Percentiles rank a stretch among this genome's conserved stretches.
Evolutionary conservation across 352 stramenopile genomes (phyloP).

Genomic region (Phytophthora litchii): DNA sequence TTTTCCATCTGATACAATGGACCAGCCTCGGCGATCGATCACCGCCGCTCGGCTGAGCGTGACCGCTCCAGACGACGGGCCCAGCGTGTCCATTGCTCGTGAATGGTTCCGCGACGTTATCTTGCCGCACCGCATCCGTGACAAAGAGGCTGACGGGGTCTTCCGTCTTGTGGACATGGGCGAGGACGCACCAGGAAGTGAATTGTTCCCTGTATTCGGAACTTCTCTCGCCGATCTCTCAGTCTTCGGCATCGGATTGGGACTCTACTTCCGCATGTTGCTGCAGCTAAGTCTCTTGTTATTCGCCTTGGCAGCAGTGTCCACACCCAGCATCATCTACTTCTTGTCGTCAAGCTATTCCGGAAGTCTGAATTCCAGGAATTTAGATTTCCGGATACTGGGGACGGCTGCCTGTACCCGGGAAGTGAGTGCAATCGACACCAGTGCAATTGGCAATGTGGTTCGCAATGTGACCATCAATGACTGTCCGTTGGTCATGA

Average conservation of each 20-base stretch:
- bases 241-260: constrained; percentile 77
- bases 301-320: constrained; percentile 62
- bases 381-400: constrained; percentile 56
- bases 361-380: constrained; percentile 38
- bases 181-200: constrained; percentile 52
- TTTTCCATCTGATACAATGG: constrained; percentile 23
- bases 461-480: constrained; percentile 34
- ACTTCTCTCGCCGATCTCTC: constrained; percentile 67
- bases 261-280: constrained; percentile 82
- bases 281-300: constrained; percentile 58
- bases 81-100: constrained; percentile 44
- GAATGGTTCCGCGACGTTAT: constrained; percentile 65
- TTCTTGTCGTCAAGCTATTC: constrained; percentile 71
- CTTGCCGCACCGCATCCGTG: constrained; percentile 56
- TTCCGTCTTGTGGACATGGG: constrained; percentile 76
- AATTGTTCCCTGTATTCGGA: constrained; percentile 66
- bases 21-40: constrained; percentile 13
- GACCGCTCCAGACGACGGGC: constrained; percentile 26
- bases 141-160: constrained; percentile 34
- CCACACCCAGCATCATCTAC: constrained; percentile 65
- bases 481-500: constrained; percentile 58
- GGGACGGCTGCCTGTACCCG: constrained; percentile 67
- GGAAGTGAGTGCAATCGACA: constrained; percentile 21
- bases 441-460: constrained; percentile 11
- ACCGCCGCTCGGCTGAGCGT: constrained; percentile 27